Base-by-base conservation (phyloP, 2,329 filamentous ascomycete genomes). In the Botryotinia calthae region DNA sequence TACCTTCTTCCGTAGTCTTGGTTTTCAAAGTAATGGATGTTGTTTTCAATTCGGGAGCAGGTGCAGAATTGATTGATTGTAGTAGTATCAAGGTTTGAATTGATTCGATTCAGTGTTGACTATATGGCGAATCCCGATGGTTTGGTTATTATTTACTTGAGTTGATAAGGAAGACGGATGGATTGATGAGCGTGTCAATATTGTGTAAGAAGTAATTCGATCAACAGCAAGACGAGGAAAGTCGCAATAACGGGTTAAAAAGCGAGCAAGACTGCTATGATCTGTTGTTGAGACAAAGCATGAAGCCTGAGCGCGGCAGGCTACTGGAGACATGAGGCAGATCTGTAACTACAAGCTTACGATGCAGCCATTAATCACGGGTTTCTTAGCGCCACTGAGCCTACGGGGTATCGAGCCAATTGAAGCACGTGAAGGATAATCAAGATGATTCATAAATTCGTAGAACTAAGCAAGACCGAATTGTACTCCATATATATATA, bases 261-360 rank as follows among this genome's bases (percentile, higher is more conserved):
- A 34, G 63, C 44, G 63, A 66, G 22, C 20, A 37, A 51, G 31
- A 66, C 63, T 66, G 63, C 63, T 66, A 66, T 66, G 63, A 66
- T 66, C 63, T 66, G 44, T 66, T 66, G 22, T 66, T 51, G 62
- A 64, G 63, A 66, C 63, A 66, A 66, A 66, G 63, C 63, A 66
- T 66, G 44, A 66, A 66, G 63, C 44, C 44, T 66, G 63, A 66
- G 63, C 63, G 63, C 44, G 28, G 63, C 8, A 65, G 44, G 44
- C 63, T 66, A 51, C 46, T 51, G 46, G 20, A 28, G 6, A 66
- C 40, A 51, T 66, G 63, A 66, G 31, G 44, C 63, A 66, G 31
- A 66, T 66, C 63, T 66, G 44, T 66, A 66, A 66, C 63, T 37
- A 18, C 61, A 63, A 63, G 37, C 61, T 63, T 63, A 63, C 8